Conservation (phyloP, 805 yeast species). For the Starmera quercuum region DNA sequence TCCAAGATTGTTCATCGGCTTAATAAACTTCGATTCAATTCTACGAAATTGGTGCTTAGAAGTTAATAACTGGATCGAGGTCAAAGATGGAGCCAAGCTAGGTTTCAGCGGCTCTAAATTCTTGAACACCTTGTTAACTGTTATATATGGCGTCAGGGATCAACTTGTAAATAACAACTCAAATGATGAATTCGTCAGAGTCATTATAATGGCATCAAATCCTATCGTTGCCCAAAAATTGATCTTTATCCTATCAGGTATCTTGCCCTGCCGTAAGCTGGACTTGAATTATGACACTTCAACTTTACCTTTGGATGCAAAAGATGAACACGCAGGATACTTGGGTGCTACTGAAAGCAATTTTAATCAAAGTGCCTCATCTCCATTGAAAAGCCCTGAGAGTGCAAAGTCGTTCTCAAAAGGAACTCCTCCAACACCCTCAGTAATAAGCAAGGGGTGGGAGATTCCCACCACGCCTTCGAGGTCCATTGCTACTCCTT, state of each 20-base stretch:
- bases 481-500: slow-evolving; percentile 19
- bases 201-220: slow-evolving; percentile 52
- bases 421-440: slow-evolving; percentile 16
- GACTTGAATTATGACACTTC: not conserved
- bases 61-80: slow-evolving; percentile 32
- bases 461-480: slow-evolving; percentile 28
- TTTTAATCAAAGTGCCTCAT: not conserved
- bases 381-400: not conserved
- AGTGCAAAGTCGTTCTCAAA: not conserved
- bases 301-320: not conserved
- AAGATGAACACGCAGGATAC: too few relatives aligned
- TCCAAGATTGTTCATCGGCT: slow-evolving; percentile 29
- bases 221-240: slow-evolving; percentile 54
- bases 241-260: slow-evolving; percentile 43
- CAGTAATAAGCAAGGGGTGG: slow-evolving; percentile 28
- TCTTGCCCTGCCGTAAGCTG: slow-evolving; percentile 28
- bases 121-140: slow-evolving; percentile 13
- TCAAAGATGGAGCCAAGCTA: slow-evolving; percentile 31
- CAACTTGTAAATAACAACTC: slow-evolving; percentile 7
- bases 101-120: slow-evolving; percentile 16
- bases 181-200: slow-evolving; percentile 30
- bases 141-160: slow-evolving; percentile 8
- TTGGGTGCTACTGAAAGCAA: too few relatives aligned
- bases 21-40: slow-evolving; percentile 19
- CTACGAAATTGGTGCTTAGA: slow-evolving; percentile 31